Base-by-base conservation (phyloP, 139 green algal genomes). In the Closterium sp. region DNA sequence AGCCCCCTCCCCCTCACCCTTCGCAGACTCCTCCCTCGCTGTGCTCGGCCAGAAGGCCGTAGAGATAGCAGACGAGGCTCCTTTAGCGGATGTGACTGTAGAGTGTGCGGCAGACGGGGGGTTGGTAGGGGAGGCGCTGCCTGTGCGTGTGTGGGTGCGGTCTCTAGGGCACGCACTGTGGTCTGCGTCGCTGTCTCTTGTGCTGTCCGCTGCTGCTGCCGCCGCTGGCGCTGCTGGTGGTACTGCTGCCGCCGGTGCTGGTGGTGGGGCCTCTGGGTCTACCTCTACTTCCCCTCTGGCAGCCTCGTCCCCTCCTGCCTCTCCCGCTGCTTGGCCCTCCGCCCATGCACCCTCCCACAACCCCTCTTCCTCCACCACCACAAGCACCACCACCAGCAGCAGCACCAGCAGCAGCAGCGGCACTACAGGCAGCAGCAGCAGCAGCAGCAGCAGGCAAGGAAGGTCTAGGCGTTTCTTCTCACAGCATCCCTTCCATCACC, bases 81-180 rank as follows among this genome's bases (percentile, higher is more conserved):
- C 89, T 17, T 11, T 86, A 21, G 92, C 62, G 21, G 85, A 92
- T 24, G 88, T 94, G 29, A 27, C 17, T 29, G n/a, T 93, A 4
- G 85, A 94, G 30, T 91, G 88, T 79, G 45, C 88, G 70, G 89
- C 30, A 31, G 24, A 28, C 11, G 92, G 73, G 24, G 73, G 88
- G 31, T 27, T 94, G 24, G 31, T 93, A 22, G 92, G 92, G 24
- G 92, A 94, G 89, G 32, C 22, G 28, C 38, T 94, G 84, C 92
- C 92, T 90, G 92, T 93, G 50, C 22, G 85, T 30, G 85, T 94
- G 31, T 19, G n/a, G 31, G 85, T 94, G 10, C 10, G 28, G 24
- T 94, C 92, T 21, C 38, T 17, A 2, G 92, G 92, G 29, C 73
- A 94, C 38, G 9, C 27, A 1, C 9, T 94, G 29, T 28, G 22